Percentiles rank a stretch among this genome's conserved stretches.
phyloP scores from a whole-genome alignment of 331 rosid genomes.

The Quercus tomentella region DNA sequence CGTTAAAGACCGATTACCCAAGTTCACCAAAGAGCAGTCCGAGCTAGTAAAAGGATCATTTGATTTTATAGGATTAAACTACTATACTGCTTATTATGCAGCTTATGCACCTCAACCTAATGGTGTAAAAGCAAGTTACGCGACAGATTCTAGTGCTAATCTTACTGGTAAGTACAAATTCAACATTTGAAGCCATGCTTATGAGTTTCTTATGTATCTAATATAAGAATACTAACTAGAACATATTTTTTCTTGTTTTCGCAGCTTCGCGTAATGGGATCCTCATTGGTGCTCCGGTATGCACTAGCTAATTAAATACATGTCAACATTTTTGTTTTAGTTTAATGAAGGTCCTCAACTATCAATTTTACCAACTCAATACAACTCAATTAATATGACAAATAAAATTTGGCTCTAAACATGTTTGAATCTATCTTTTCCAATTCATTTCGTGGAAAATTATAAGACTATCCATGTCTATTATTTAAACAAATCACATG shows the following conservation, averaged over 20 bases:
- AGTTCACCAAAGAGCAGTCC: conserved; percentile 18
- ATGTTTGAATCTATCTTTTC: too few relatives aligned
- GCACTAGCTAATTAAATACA: too few relatives aligned
- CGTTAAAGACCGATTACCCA: conserved; percentile 31
- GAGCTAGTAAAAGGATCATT: conserved; percentile 24
- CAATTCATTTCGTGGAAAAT: too few relatives aligned
- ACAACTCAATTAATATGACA: too few relatives aligned
- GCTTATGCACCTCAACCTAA: background rate
- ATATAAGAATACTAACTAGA: background rate
- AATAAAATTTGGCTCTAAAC: too few relatives aligned
- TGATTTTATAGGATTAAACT: conserved; percentile 34
- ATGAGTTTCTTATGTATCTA: background rate
- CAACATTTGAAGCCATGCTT: background rate
- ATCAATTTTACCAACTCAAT: too few relatives aligned
- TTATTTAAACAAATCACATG: too few relatives aligned
- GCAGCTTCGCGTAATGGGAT: too few relatives aligned
- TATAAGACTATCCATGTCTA: too few relatives aligned
- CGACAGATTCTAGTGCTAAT: background rate
- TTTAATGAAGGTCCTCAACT: too few relatives aligned
- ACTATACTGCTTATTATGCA: conserved; percentile 27
- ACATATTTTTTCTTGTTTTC: background rate
- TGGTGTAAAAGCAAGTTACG: background rate
- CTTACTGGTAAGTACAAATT: conserved; percentile 2
- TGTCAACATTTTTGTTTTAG: too few relatives aligned
- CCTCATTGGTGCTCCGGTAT: too few relatives aligned